These are phyloP conservation scores for Phytophthora nicotianae DNA, from an alignment of 352 stramenopile species.

Conservation along the genomic window DNA sequence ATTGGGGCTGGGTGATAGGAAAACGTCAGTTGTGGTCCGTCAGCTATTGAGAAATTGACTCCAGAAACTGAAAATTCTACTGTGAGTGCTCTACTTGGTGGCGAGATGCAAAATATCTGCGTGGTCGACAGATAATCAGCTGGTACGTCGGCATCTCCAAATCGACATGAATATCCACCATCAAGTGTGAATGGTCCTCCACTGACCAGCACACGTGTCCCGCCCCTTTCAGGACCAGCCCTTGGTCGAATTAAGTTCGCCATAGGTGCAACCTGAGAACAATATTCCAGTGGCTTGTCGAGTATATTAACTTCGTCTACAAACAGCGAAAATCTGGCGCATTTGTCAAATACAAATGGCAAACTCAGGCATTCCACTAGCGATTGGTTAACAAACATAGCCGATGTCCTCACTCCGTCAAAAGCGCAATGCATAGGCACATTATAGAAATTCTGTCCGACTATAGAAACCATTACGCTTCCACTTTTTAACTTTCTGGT, in stretches of 20 bases:
- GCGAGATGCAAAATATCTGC: slow-evolving; percentile 44
- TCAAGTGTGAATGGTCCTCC: slow-evolving; percentile 34
- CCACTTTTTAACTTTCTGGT: background rate
- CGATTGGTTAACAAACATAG: slow-evolving; percentile 24
- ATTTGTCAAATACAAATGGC: slow-evolving; percentile 4
- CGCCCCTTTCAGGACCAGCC: slow-evolving; percentile 37
- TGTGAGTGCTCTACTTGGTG: slow-evolving; percentile 18
- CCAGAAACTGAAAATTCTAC: slow-evolving; percentile 37
- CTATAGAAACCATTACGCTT: slow-evolving; percentile 1
- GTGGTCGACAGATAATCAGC: slow-evolving; percentile 32
- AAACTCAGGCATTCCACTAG: slow-evolving; percentile 12
- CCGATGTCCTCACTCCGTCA: slow-evolving; percentile 11
- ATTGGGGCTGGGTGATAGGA: slow-evolving; percentile 33
- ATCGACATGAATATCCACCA: slow-evolving; percentile 31
- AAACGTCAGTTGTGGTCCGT: slow-evolving; percentile 14
- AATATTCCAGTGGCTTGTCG: slow-evolving; percentile 14
- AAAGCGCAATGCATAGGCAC: slow-evolving; percentile 23
- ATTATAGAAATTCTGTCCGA: slow-evolving; percentile 24
- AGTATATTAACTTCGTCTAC: slow-evolving; percentile 19
- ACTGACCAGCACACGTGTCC: slow-evolving; percentile 44
- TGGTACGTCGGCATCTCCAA: slow-evolving; percentile 23
- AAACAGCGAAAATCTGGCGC: slow-evolving; percentile 20
- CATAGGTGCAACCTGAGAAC: slow-evolving; percentile 8
- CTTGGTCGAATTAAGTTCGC: slow-evolving; percentile 38
- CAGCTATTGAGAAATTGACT: slow-evolving; percentile 6